Base-by-base conservation (phyloP, 31 red algal genomes). In the Endocladia muricata region DNA sequence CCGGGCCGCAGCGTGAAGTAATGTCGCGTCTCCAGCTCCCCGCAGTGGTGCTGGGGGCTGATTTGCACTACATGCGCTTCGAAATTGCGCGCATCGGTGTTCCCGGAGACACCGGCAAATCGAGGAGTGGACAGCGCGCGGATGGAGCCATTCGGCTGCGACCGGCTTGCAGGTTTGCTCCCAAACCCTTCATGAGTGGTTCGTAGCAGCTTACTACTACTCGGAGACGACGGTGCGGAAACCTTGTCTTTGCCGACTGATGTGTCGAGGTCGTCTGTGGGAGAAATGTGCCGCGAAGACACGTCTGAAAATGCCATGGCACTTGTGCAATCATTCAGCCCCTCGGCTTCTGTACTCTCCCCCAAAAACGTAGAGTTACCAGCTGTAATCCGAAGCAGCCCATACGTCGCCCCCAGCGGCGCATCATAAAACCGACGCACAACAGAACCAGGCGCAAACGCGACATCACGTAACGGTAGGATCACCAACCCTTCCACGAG, bases 31-130 rank as follows among this genome's bases (percentile, higher is more conserved):
- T 79, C 89, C 3, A 70, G 37, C 35, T 88, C 68, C 22, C 43
- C 76, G 38, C 81, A 79, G 63, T 79, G 71, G 21, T 41, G 61
- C 35, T 66, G 63, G n/a, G 82, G 82, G 7, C 68, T 36, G 1
- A 93, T 37, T 74, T 93, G 89, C 26, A 93, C 89, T 4, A 84
- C 69, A 56, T 93, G 89, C 37, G 75, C 70, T 38, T 77, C 73
- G 64, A 93, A 79, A 38, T 54, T 72, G 25, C 88, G 36, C 26
- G 74, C 74, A 47, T 79, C 52, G 36, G 57, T 64, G 41, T 54
- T 68, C 19, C 74, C 66, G 3, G 43, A 61, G 34, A 59, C 48
- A 21, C 29, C 49, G 15, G 22, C 56, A 1, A 25, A 54, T 23
- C 11, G 32, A 34, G 61, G 5, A 19, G 33, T 67, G 25, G 17